phyloP scores from a whole-genome alignment of 2,329 filamentous ascomycete genomes.

The Colletotrichum lini region DNA sequence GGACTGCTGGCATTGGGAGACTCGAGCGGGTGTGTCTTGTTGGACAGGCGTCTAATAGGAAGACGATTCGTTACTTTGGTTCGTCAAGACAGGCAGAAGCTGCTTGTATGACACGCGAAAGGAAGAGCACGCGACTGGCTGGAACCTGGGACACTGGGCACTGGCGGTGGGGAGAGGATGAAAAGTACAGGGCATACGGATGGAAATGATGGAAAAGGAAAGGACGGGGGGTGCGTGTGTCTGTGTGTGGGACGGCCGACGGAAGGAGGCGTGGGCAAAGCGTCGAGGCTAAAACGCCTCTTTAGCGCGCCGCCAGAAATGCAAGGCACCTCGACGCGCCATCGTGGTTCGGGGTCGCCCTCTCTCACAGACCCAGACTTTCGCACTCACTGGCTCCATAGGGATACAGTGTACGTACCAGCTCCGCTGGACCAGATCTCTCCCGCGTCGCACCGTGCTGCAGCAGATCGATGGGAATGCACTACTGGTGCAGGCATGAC shows the following conservation, averaged over 20 bases:
- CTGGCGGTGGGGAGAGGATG: slow-evolving; percentile 10
- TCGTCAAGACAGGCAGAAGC: background rate
- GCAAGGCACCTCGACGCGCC: slow-evolving; percentile 36
- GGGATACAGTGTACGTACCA: background rate
- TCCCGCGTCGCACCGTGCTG: slow-evolving; percentile 10
- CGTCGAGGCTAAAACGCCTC: slow-evolving; percentile 37
- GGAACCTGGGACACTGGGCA: slow-evolving; percentile 34
- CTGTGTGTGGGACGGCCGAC: background rate
- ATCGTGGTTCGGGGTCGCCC: slow-evolving; percentile 13
- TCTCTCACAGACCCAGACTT: slow-evolving; percentile 7
- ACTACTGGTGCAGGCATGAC: background rate
- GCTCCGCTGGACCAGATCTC: background rate
- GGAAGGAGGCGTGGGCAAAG: slow-evolving; percentile 20
- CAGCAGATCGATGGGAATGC: slow-evolving; percentile 1
- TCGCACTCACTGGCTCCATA: background rate
- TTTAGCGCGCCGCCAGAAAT: slow-evolving; percentile 34
- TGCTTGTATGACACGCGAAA: slow-evolving; percentile 25
- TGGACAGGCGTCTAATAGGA: slow-evolving; percentile 12
- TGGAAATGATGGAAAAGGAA: slow-evolving; percentile 8
- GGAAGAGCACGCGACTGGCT: slow-evolving; percentile 36
- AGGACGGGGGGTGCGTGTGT: background rate
- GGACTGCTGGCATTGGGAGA: slow-evolving; percentile 28
- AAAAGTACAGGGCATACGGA: slow-evolving; percentile 2
- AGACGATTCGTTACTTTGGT: background rate
- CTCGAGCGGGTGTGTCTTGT: slow-evolving; percentile 28